These are phyloP conservation scores for Alloteropsis semialata DNA, from an alignment of 176 grass and related monocot species.

Conservation along the genomic window DNA sequence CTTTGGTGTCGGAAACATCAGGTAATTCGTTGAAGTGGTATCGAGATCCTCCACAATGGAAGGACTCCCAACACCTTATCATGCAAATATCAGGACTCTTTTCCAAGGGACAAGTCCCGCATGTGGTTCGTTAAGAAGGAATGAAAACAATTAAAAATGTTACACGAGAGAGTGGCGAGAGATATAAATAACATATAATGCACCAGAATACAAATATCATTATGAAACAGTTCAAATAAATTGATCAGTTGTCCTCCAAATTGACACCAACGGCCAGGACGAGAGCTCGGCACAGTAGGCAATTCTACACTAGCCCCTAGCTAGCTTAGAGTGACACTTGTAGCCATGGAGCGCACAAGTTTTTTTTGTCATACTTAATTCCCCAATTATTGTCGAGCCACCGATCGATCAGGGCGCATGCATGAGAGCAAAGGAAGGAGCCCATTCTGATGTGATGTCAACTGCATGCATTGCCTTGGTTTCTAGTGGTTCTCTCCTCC, in stretches of 20 bases:
- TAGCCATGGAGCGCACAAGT: not conserved
- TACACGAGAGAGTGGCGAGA: not conserved
- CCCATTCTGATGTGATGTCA: constrained; percentile 29
- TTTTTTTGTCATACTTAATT: not conserved
- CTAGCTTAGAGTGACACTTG: not conserved
- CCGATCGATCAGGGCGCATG: not conserved
- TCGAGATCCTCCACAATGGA: no score
- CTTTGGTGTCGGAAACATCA: no score
- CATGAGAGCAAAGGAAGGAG: not conserved
- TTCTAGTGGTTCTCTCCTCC: not conserved
- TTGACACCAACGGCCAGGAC: not conserved
- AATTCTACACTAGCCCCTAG: not conserved
- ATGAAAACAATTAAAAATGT: not conserved
- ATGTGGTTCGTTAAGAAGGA: no score
- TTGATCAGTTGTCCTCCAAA: not conserved
- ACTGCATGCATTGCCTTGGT: constrained; percentile 13
- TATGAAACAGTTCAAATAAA: not conserved
- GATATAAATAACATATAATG: not conserved
- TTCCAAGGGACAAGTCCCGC: no score
- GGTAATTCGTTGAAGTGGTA: no score
- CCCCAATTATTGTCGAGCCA: constrained; percentile 10
- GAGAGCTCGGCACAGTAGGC: not conserved
- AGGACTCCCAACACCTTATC: no score
- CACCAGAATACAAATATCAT: not conserved
- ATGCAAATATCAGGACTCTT: no score